Base-by-base conservation (phyloP, 176 grass and related monocot species). In the Melocanna baccifera region DNA sequence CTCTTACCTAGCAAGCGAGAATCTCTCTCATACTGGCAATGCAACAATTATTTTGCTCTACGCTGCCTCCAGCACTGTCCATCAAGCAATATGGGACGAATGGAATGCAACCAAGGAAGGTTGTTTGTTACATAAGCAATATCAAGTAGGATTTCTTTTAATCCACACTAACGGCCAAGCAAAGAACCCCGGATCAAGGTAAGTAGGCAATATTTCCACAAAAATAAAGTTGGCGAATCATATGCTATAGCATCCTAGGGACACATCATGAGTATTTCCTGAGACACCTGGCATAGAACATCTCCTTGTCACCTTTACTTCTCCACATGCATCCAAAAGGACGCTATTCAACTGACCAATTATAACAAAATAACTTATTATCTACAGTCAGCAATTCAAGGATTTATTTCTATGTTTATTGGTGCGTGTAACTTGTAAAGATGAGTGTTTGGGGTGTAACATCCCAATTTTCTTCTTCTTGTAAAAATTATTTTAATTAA, bases 341-440 rank as follows among this genome's bases (percentile, higher is more conserved):
- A 18, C 5, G 28, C 19, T 42, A 71, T 28, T n/a, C 13, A 37
- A 37, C 30, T 67, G 25, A 61, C 22, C 32, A 77, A 42, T 56
- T 23, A n/a, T 68, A 68, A 53, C 12, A 64, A 65, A 79, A 34
- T 43, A 46, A 48, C 3, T 29, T 47, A 68, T 50, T 29, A 48
- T 53, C 46, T 18, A 36, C 11, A 55, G 34, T 37, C 15, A 73
- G 42, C 39, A 43, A 16, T 57, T 58, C 67, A 45, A 71, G 23
- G 67, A 70, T 82, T 82, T 59, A 7, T 45, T 61, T 71, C 43
- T 13, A 58, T 71, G 67, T 70, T 81, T 57, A 40, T 45, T 23
- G 26, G 53, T 73, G 26, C 40, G 3, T 72, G 68, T 29, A 13
- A 62, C 46, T 53, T 62, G 28, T 55, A 46, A 15, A 9, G 37